These are phyloP conservation scores for Caryopteris hybrid DNA, from an alignment of 305 asterid species.

Conservation along the genomic window DNA sequence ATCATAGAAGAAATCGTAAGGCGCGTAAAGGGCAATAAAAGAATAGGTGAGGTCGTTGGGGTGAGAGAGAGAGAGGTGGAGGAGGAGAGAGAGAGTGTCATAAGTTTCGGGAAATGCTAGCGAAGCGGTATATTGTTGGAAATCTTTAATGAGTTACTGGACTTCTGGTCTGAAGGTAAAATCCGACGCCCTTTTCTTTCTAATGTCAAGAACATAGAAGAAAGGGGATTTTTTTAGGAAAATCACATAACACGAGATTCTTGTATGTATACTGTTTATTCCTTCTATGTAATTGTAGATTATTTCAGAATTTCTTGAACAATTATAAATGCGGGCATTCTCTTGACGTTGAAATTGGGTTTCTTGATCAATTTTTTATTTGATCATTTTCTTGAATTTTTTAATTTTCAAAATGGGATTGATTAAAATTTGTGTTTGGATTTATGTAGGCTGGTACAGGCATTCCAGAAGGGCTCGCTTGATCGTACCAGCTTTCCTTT, in stretches of 20 bases:
- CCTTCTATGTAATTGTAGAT: not conserved
- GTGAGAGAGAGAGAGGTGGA: slow-evolving; percentile 33
- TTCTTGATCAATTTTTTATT: not conserved
- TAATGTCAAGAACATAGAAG: not conserved
- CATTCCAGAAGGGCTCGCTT: slow-evolving; percentile 42
- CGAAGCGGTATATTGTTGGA: slow-evolving; percentile 49
- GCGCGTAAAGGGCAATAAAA: slow-evolving; percentile 18
- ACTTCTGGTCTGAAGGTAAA: slow-evolving; percentile 71
- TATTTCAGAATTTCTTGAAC: slow-evolving; percentile 9
- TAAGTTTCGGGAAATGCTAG: slow-evolving; percentile 40
- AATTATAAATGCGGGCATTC: slow-evolving; percentile 10
- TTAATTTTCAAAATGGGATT: slow-evolving; percentile 18
- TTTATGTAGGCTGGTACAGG: slow-evolving; percentile 62
- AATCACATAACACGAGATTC: not conserved
- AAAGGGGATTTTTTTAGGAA: not conserved
- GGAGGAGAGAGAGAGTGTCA: slow-evolving; percentile 24
- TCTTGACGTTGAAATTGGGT: not conserved
- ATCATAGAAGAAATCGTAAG: too few relatives aligned
- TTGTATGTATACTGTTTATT: not conserved
- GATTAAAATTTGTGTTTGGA: slow-evolving; percentile 14
- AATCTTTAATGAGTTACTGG: slow-evolving; percentile 44
- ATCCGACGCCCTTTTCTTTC: not conserved
- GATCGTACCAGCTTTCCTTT: slow-evolving; percentile 54
- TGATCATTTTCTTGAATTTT: slow-evolving; percentile 20
- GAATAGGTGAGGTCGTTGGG: slow-evolving; percentile 28